Base-by-base conservation (phyloP, 352 stramenopile species). In the Saprolegnia diclina region DNA sequence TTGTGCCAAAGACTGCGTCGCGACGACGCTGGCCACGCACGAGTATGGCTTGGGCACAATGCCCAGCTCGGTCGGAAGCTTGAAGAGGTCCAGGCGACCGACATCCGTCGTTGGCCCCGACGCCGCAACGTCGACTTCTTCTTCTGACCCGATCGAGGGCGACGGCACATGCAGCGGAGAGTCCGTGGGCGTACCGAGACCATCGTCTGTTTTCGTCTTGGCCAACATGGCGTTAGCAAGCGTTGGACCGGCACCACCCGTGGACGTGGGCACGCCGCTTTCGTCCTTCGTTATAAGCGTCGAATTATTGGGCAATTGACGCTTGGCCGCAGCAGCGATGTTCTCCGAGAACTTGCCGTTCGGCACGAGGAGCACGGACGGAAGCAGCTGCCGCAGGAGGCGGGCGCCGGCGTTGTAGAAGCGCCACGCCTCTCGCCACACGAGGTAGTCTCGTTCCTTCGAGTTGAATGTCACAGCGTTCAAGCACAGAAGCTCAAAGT, bases 391-490 rank as follows among this genome's bases (percentile, higher is more conserved):
- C 7, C 87, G 77, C 24, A 94, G 76, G 56, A 95, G 81, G 26
- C 73, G 74, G 57, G 90, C 74, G 13, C 86, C 88, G 69, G 90
- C 85, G 1, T 90, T 79, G 68, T 97, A 96, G 71, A 96, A 98
- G 32, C 91, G 76, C 81, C 92, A 97, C 4, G 93, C 90, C 73
- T 97, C 91, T 24, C 89, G 89, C 92, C 92, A 98, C 71, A 97
- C 90, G 29, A 92, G 53, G 45, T 92, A 95, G 21, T 95, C 83
- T 9, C 83, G 83, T 54, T 94, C 87, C 38, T 91, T 86, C 0
- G 82, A 87, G 75, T 99, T 99, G 75, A 98, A 99, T 32, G 91
- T 97, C 9, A 98, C 81, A 0, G 95, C 95, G 71, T 99, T 99
- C 21, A 97, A 72, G 24, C 93, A 97, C 76, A 99, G 94, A 7